phyloP scores from a whole-genome alignment of 1,284 basidiomycete genomes.

The Pseudozyma tsukubaensis region DNA sequence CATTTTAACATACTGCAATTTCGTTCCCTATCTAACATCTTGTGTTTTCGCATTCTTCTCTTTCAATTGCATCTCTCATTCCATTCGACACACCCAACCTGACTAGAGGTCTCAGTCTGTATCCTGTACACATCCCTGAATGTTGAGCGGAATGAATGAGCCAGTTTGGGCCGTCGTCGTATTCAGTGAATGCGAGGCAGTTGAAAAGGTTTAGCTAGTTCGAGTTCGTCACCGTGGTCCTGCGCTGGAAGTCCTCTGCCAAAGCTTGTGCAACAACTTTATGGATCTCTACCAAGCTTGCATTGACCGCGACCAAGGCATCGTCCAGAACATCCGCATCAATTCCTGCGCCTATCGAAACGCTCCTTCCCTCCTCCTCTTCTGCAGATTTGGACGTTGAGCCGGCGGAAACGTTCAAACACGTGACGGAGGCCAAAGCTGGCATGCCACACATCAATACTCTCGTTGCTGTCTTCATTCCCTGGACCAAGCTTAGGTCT shows the following conservation, averaged over 20 bases:
- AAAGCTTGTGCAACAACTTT: slow-evolving; percentile 43
- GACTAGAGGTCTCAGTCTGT: too few species aligned
- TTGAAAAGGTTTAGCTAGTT: not conserved
- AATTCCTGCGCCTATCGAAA: slow-evolving; percentile 18
- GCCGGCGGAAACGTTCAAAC: slow-evolving; percentile 35
- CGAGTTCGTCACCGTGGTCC: slow-evolving; percentile 23
- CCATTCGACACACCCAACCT: too few species aligned
- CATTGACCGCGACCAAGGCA: slow-evolving; percentile 22
- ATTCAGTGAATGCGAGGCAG: too few species aligned
- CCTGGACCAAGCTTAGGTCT: slow-evolving; percentile 73
- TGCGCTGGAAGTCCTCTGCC: slow-evolving; percentile 35
- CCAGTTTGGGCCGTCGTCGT: too few species aligned
- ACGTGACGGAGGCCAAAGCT: slow-evolving; percentile 84
- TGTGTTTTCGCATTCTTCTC: not conserved
- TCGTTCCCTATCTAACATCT: too few species aligned
- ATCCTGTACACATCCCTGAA: too few species aligned
- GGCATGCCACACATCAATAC: slow-evolving; percentile 85
- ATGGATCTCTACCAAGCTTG: slow-evolving; percentile 45
- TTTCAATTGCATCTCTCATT: not conserved
- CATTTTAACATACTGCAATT: too few species aligned
- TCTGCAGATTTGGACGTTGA: slow-evolving; percentile 12
- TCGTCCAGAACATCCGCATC: slow-evolving; percentile 19
- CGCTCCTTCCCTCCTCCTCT: not conserved
- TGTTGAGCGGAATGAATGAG: too few species aligned
- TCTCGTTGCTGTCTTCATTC: slow-evolving; percentile 32